Conservation (phyloP, 441 rosid genomes). For the Gossypium schwendimanii region DNA sequence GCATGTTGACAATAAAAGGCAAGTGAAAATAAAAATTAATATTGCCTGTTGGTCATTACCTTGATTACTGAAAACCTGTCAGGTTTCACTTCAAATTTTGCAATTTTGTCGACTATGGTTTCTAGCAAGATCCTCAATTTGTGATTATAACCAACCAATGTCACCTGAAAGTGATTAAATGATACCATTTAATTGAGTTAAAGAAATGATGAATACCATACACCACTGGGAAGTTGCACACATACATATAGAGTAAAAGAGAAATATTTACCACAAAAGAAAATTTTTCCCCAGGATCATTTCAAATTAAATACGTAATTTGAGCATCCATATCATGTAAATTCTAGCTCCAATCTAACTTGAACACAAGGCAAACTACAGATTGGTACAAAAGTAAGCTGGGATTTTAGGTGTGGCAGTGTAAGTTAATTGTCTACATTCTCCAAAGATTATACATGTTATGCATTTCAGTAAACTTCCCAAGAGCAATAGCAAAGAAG, state of each 20-base stretch:
- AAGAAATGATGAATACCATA: not conserved
- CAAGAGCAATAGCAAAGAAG: not conserved
- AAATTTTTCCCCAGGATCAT: not conserved
- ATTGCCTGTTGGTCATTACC: conserved; percentile 34
- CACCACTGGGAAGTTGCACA: not conserved
- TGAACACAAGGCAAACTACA: not conserved
- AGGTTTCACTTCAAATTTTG: conserved; percentile 62
- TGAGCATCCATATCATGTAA: not conserved
- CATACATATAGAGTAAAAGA: not conserved
- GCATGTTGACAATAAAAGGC: not conserved
- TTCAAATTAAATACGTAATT: not conserved
- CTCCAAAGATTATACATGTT: not conserved
- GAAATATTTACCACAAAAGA: not conserved
- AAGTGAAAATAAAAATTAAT: not conserved
- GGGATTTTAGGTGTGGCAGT: not conserved
- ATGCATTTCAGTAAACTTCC: not conserved
- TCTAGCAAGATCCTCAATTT: conserved; percentile 70
- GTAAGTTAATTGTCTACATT: not conserved
- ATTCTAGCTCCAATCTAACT: not conserved
- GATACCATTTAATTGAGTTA: conserved; percentile 6
- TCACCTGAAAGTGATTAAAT: conserved; percentile 36
- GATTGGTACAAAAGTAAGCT: not conserved
- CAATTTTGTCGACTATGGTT: conserved; percentile 55
- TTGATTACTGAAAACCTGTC: conserved; percentile 79
- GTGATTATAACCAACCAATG: conserved; percentile 72